Percentiles rank a stretch among this genome's conserved stretches.
Evolutionary conservation across 345 rosid species (phyloP).

Genomic region (Angophora floribunda): DNA sequence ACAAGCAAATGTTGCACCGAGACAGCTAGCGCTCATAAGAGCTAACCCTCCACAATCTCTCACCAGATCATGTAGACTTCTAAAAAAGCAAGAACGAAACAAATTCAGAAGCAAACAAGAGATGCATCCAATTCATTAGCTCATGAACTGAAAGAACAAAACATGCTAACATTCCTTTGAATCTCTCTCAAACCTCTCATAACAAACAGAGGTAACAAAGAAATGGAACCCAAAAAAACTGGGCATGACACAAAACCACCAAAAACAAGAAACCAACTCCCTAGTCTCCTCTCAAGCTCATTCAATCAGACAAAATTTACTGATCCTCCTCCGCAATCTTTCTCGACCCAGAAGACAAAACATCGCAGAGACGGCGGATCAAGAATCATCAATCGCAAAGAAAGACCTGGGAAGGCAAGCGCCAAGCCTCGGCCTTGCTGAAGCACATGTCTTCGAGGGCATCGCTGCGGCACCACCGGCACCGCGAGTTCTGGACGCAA

Average conservation of each 20-base stretch:
- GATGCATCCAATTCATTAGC: background rate
- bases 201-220: background rate
- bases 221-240: background rate
- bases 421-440: constrained; percentile 48
- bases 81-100: background rate
- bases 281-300: background rate
- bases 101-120: background rate
- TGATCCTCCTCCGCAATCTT: background rate
- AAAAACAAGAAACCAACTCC: background rate
- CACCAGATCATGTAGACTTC: background rate
- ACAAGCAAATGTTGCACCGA: background rate
- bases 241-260: background rate
- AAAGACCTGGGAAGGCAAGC: constrained; percentile 68
- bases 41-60: background rate
- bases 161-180: background rate
- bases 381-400: constrained; percentile 25
- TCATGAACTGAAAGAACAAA: background rate
- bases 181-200: background rate
- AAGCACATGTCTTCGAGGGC: constrained; percentile 77
- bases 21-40: background rate
- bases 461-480: constrained; percentile 78
- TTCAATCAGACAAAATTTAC: background rate
- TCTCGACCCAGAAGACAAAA: background rate
- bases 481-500: constrained; percentile 40
- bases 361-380: background rate